Base-by-base conservation (phyloP, 768 basidiomycete genomes). In the Butyriboletus loyo region DNA sequence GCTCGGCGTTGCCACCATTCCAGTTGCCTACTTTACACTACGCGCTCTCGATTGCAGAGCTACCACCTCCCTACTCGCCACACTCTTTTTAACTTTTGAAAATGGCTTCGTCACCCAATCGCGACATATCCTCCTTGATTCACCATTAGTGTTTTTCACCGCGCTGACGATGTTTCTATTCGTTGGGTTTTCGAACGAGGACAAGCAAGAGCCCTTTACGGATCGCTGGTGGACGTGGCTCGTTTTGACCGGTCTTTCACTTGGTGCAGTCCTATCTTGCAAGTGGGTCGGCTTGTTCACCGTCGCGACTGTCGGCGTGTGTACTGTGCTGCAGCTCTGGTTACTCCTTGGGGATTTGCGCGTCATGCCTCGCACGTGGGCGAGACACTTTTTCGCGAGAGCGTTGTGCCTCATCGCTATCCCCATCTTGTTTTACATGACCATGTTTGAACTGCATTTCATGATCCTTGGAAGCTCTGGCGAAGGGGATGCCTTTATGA, bases 241-340 rank as follows among this genome's bases (percentile, higher is more conserved):
- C 30, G 72, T 80, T 13, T 77, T 98, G 36, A 89, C 91, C 2
- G 97, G 97, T 28, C 75, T 96, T 14, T 83, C 87, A 0, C 85
- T 99, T 24, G 97, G 97, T 34, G 94, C 95, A 5, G 93, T 96
- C 44, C 82, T 88, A 30, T 89, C 87, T 62, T 92, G 92, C 76
- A 99, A 98, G 70, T 98, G 96, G 97, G 96, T 98, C 37, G 97
- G 97, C 10, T 76, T 99, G 21, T 98, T 99, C 74, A 98, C 95
- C 14, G 92, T 98, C 61, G 94, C 97, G 9, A 97, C 95, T 7
- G 74, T 99, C 46, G 97, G 96, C 14, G 64, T 88, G 31, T 85
- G 84, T 62, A 97, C 94, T 2, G 63, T 98, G 31, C 73, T 80
- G 45, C 96, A 94, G 62, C 77, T 99, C 5, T 98, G 97, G 96